These are phyloP conservation scores for Phyllosticta citrichinensis DNA, from an alignment of 2,329 filamentous ascomycete genomes.

Conservation along the genomic window DNA sequence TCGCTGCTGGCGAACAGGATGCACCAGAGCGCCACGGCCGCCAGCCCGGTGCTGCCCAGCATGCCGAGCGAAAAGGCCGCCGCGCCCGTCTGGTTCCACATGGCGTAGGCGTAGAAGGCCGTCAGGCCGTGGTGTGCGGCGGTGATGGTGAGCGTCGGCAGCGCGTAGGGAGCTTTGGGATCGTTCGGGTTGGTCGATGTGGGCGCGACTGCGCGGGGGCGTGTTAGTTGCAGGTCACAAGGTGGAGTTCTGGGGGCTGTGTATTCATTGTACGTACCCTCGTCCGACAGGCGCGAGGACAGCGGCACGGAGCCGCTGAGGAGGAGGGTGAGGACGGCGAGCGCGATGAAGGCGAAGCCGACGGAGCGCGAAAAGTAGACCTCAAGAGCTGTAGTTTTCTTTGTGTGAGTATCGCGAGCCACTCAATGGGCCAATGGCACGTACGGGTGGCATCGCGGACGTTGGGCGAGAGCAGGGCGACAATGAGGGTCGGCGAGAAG, in stretches of 20 bases:
- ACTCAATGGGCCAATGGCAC: conserved; percentile 12
- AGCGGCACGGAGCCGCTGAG: conserved; percentile 63
- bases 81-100: conserved; percentile 48
- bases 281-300: conserved; percentile 33
- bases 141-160: conserved; percentile 56
- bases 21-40: conserved; percentile 55
- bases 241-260: not conserved
- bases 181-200: conserved; percentile 25
- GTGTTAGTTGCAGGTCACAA: not conserved
- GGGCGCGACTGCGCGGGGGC: conserved; percentile 16
- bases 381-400: conserved; percentile 45
- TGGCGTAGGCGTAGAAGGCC: conserved; percentile 57
- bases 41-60: conserved; percentile 46
- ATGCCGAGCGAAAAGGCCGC: conserved; percentile 52
- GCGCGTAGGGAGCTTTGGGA: conserved; percentile 39
- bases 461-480: conserved; percentile 49
- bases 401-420: not conserved
- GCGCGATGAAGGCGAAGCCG: conserved; percentile 55
- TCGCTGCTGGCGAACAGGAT: conserved; percentile 47
- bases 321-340: conserved; percentile 55
- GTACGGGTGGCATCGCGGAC: conserved; percentile 45
- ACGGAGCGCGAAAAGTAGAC: conserved; percentile 64
- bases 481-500: conserved; percentile 50
- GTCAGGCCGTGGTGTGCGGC: conserved; percentile 53
- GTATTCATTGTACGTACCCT: not conserved